Evolutionary conservation across 164 flowering plant species (phyloP), one percentile per base, ranked within the genome.

Genomic region (Berberis vulgaris): DNA sequence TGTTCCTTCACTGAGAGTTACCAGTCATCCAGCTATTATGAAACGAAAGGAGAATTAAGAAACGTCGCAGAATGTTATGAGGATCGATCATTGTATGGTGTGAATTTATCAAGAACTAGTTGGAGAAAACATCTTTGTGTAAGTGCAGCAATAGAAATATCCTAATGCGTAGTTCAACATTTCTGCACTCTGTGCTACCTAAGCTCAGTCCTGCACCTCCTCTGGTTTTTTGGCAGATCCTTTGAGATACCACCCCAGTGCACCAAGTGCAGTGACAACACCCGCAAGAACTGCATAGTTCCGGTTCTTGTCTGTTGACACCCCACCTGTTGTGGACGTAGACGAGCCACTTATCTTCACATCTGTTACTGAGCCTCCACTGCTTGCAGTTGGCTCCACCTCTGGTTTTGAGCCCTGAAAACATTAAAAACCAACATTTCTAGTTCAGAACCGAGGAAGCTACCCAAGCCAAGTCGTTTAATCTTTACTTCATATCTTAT

Each of bases 231-330:
- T 87, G 59, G 70, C 61, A 60, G 64, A 77, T 44, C 82, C 73
- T 61, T 74, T 79, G 49, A 83, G 79, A 62, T 87, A 88, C 96
- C 96, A 89, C 45, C 96, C 97, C 12, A 81, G 64, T 42, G 83
- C 86, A 63, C 81, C 84, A 49, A 80, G 3, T 43, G 44, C 67
- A 39, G 96, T 73, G 6, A 81, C 67, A 0, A 74, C 73, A 50
- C 96, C 97, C 56, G 92, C 91, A 11, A 80, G 63, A 54, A 87
- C 90, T 40, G 77, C 97, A 81, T 86, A 91, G 80, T 91, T 91
- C n/a, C 86, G 72, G 69, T 81, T 12, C 67, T 86, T 89, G 78
- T 83, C 85, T 12, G 88, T 80, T 49, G 97, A 91, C 2, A 79
- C 87, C 46, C 79, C 78, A 10, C 81, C 65, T 43, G 82, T 70